Conservation (phyloP, 73 alveolate genomes). For the Durusdinium trenchii region DNA sequence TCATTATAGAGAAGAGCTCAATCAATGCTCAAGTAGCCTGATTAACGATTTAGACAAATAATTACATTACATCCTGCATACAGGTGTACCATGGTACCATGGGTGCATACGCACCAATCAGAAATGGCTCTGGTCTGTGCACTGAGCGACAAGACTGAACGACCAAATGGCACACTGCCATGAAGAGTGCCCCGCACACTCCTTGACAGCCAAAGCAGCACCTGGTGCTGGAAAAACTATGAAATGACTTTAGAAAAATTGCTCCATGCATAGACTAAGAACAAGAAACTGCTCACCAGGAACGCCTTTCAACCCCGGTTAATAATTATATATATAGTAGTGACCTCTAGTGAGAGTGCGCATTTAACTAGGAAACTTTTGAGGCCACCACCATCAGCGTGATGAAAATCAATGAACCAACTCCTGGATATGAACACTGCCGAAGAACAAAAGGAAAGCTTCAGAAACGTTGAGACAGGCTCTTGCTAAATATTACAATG, state of each 20-base stretch:
- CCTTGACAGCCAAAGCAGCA: conserved; percentile 45
- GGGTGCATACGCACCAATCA: too few species aligned
- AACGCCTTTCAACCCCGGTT: background rate
- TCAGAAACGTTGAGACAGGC: background rate
- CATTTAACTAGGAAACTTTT: background rate
- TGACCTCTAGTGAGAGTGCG: background rate
- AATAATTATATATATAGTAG: background rate
- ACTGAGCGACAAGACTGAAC: background rate
- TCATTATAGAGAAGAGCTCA: background rate
- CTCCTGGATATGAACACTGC: background rate
- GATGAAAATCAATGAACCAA: conserved; percentile 57
- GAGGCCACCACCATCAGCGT: conserved; percentile 44
- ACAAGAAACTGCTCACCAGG: background rate
- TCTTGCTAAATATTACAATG: too few species aligned
- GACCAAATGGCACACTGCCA: conserved; percentile 75
- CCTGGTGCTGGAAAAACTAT: too few species aligned
- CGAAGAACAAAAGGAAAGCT: background rate
- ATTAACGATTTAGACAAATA: too few species aligned
- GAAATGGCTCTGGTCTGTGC: too few species aligned
- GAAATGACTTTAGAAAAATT: background rate
- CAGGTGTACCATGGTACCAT: too few species aligned
- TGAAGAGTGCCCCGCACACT: conserved; percentile 81
- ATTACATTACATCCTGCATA: background rate
- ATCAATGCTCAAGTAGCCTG: too few species aligned
- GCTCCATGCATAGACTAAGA: background rate